These are phyloP conservation scores for Hortiboletus campestris DNA, from an alignment of 768 basidiomycete genomes.

Conservation along the genomic window DNA sequence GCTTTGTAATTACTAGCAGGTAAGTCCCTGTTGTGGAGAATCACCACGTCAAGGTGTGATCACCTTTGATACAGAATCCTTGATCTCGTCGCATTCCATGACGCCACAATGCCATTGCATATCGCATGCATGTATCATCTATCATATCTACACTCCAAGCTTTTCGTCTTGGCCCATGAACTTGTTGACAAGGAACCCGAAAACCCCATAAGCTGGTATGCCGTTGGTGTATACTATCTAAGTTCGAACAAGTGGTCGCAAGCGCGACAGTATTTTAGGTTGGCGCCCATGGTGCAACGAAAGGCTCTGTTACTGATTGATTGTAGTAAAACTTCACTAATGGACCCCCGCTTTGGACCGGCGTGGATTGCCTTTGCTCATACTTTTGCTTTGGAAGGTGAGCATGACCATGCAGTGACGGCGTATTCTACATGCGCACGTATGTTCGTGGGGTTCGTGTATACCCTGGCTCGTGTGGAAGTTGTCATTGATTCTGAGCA, in stretches of 20 bases:
- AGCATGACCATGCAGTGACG: conserved; percentile 97
- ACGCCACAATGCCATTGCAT: conserved; percentile 87
- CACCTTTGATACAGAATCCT: conserved; percentile 60
- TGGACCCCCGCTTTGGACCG: conserved; percentile 95
- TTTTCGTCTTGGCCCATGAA: conserved; percentile 96
- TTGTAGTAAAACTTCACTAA: conserved; percentile 86
- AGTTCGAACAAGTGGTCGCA: conserved; percentile 84
- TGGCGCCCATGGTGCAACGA: conserved; percentile 12
- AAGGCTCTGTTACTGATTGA: conserved; percentile 5
- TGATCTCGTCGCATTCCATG: conserved; percentile 79
- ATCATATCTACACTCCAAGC: conserved; percentile 82
- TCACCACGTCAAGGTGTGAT: neutral
- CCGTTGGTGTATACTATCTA: conserved; percentile 97
- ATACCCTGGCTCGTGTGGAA: neutral
- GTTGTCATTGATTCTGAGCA: conserved; percentile 33
- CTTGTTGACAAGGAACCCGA: conserved; percentile 94
- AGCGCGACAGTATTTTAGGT: conserved; percentile 95
- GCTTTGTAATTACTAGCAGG: conserved; percentile 85
- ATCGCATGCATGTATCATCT: conserved; percentile 99
- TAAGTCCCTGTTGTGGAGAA: conserved; percentile 26
- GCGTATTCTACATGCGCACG: conserved; percentile 97
- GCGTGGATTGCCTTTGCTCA: conserved; percentile 99
- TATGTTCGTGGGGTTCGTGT: conserved; percentile 84
- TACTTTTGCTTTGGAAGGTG: conserved; percentile 94
- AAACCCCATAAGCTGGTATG: conserved; percentile 94